Base-by-base conservation (phyloP, 1,284 basidiomycete species). In the Ceratobasidium sp. region DNA sequence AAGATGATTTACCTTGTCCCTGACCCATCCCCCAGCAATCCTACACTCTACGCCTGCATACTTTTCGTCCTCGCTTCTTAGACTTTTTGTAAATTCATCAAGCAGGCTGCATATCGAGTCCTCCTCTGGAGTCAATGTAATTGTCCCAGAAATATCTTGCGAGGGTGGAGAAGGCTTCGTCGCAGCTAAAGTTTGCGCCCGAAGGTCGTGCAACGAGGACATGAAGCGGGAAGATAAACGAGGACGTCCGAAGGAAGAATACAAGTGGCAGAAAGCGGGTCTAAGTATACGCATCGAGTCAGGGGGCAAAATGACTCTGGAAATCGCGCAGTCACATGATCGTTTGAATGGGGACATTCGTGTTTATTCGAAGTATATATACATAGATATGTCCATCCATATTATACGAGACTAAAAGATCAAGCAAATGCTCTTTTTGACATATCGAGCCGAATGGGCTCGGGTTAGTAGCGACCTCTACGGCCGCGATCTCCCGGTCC, bases 11-110 rank as follows among this genome's bases (percentile, higher is more conserved):
- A 93, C 94, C 88, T 99, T 99, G 80, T 99, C 96, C 74, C 96
- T 83, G 49, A 98, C 96, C 96, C 96, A 98, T 34, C 96, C 96
- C 38, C 96, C 96, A 8, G 94, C 95, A 68, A 96, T 92, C 73
- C 94, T 85, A 77, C 94, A 96, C 20, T 87, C 67, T 82, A 95
- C 73, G 77, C 78, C 65, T 83, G 82, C 32, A 80, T 82, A 70
- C 84, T 85, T 79, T 7, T 71, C 64, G 17, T 64, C 52, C 54
- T 79, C 75, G 65, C 80, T 81, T 72, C 90, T 80, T 70, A 84
- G 78, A 8, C 77, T 78, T 17, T 69, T 65, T 17, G 86, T 85
- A 74, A 88, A 93, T 70, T 87, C 85, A 75, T 92, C 86, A 49
- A 93, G 81, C 10, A 93, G 80, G 3, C 80, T 78, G 78, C 90